Evolutionary conservation across 352 stramenopile genomes (phyloP).

Genomic region (Pythium graminicola): DNA sequence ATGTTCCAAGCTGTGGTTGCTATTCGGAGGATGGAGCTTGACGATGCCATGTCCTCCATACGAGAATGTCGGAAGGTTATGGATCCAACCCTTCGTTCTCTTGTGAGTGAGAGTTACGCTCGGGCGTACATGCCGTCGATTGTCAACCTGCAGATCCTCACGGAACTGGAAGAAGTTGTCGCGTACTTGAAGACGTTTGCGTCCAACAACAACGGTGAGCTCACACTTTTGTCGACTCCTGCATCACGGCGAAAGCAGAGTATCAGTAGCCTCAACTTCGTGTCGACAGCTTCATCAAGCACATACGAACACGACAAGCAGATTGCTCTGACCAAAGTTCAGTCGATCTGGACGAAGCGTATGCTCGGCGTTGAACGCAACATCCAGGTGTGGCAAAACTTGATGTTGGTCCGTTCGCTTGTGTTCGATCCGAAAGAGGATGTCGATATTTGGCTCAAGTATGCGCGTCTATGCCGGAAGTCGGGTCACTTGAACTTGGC

Average conservation of each 20-base stretch:
- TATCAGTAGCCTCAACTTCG: conserved; percentile 76
- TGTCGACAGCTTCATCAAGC: conserved; percentile 62
- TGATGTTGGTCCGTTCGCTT: conserved; percentile 94
- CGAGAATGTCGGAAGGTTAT: conserved; percentile 92
- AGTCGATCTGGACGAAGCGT: conserved; percentile 79
- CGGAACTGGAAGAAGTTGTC: conserved; percentile 93
- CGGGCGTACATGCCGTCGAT: conserved; percentile 95
- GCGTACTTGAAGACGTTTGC: conserved; percentile 75
- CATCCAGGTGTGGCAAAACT: conserved; percentile 91
- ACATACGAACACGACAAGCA: conserved; percentile 73
- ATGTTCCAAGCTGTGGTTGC: conserved; percentile 89
- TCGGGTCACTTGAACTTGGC: conserved; percentile 85
- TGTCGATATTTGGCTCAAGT: conserved; percentile 92
- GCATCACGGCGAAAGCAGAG: conserved; percentile 55
- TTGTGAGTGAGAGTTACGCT: conserved; percentile 97
- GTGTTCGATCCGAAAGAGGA: conserved; percentile 88
- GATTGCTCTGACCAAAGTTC: conserved; percentile 60
- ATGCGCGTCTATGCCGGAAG: conserved; percentile 89
- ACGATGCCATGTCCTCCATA: conserved; percentile 90
- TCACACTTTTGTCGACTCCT: conserved; percentile 56
- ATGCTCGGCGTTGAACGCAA: conserved; percentile 94
- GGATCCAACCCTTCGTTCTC: conserved; percentile 94
- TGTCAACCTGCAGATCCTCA: conserved; percentile 96
- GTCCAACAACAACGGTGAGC: conserved; percentile 71
- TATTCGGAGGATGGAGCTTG: conserved; percentile 93